Base-by-base conservation (phyloP, 345 rosid species). In the Lepidium didymum region DNA sequence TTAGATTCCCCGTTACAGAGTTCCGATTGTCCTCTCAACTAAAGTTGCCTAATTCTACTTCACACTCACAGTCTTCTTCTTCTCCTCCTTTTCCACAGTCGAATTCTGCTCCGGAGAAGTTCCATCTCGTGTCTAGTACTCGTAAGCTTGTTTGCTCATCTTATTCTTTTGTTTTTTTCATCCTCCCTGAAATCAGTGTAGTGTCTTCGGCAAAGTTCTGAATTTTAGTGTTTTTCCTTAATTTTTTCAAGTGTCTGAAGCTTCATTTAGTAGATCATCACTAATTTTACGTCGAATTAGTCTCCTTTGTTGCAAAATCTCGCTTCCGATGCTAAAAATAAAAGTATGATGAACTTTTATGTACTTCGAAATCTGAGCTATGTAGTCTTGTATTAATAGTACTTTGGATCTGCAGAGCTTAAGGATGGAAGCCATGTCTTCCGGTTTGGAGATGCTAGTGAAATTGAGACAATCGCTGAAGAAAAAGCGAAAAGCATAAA, bases 391-490 rank as follows among this genome's bases (percentile, higher is more conserved):
- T 52, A 40, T 41, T 52, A 8, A 49, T 49, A 38, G 5, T 53
- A 55, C 27, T 41, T 56, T 74, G 63, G 31, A 67, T 64, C 29
- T 69, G 70, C 50, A 90, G 97, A 82, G 73, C 52, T 42, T 3
- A 36, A 75, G 4, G 97, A 90, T 76, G 95, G 90, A 5, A 87
- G 86, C 62, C 6, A 83, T 40, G 56, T 90, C 42, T 90, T 86
- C 46, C 78, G 72, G 11, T 90, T 87, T 25, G 92, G 94, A 31
- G 75, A 83, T 67, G 69, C 57, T 14, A 66, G 61, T 21, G 90
- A 85, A 69, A 47, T 56, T 23, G 69, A 68, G 56, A 63, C 62
- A 50, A 18, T 25, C 61, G 18, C n/a, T 13, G 74, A 71, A 59
- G 73, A 62, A 67, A 56, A 59, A 34, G 38, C 50, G 7, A 29